phyloP scores from a whole-genome alignment of 2,329 filamentous ascomycete species.

The Botryotinia narcissicola region DNA sequence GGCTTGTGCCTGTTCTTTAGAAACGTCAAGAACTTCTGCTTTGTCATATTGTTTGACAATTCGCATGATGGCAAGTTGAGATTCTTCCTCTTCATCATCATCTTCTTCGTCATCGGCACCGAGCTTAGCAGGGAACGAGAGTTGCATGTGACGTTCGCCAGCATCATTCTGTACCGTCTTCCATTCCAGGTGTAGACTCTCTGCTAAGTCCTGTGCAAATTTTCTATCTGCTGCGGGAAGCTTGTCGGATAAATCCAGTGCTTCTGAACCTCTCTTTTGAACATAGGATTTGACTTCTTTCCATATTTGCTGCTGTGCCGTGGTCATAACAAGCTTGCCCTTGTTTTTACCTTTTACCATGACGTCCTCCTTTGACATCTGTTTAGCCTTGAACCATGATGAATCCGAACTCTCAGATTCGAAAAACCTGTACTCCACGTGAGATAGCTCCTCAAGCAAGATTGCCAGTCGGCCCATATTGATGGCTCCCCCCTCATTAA shows the following conservation, averaged over 20 bases:
- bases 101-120: conserved; percentile 57
- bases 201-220: conserved; percentile 85
- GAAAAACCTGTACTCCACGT: conserved; percentile 90
- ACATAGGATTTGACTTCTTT: conserved; percentile 80
- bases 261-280: conserved; percentile 59
- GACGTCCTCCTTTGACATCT: conserved; percentile 65
- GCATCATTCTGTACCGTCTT: conserved; percentile 61
- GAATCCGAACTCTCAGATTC: conserved; percentile 86
- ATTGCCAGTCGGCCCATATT: conserved; percentile 76
- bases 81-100: conserved; percentile 77
- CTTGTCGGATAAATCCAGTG: conserved; percentile 71
- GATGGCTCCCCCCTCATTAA: conserved; percentile 93
- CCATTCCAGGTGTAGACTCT: conserved; percentile 64
- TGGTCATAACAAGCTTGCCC: conserved; percentile 73
- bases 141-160: conserved; percentile 63
- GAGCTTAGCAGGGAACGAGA: conserved; percentile 53
- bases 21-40: conserved; percentile 78
- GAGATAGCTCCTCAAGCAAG: conserved; percentile 78
- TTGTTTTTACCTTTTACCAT: conserved; percentile 59
- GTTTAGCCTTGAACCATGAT: conserved; percentile 88
- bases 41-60: conserved; percentile 90
- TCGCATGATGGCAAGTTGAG: conserved; percentile 75
- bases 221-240: conserved; percentile 83
- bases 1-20: conserved; percentile 73
- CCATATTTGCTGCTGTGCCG: conserved; percentile 79